These are phyloP conservation scores for Batrachochytrium dendrobatidis DNA, from an alignment of 371 early-diverging fungal species.

Conservation along the genomic window DNA sequence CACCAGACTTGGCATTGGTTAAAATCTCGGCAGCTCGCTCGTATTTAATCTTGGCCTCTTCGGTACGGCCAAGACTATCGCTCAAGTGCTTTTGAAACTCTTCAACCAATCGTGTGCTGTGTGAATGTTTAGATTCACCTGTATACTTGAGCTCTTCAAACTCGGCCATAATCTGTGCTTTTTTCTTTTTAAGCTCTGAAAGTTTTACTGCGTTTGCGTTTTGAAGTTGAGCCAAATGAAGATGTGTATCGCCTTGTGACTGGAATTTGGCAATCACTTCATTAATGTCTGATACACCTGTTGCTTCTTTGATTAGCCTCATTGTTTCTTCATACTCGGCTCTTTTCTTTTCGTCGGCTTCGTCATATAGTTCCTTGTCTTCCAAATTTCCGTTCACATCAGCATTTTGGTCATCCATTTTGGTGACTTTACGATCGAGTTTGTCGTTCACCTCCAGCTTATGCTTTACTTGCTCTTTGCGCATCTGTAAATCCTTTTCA, in stretches of 20 bases:
- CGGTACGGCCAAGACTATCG: neutral
- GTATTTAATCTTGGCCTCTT: slow-evolving; percentile 37
- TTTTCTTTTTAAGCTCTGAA: slow-evolving; percentile 35
- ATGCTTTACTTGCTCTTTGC: slow-evolving; percentile 47
- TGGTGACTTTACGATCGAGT: slow-evolving; percentile 37
- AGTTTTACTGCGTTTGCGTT: slow-evolving; percentile 31
- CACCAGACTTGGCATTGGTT: slow-evolving; percentile 37
- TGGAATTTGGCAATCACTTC: slow-evolving; percentile 50
- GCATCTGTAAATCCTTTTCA: slow-evolving; percentile 38
- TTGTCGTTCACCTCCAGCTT: slow-evolving; percentile 46
- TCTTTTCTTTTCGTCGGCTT: slow-evolving; percentile 37
- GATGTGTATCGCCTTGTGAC: slow-evolving; percentile 45
- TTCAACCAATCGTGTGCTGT: slow-evolving; percentile 28
- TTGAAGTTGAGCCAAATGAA: slow-evolving; percentile 36
- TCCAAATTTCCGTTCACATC: slow-evolving; percentile 24
- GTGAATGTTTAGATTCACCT: slow-evolving; percentile 33
- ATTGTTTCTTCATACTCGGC: slow-evolving; percentile 47
- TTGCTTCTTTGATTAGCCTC: slow-evolving; percentile 49
- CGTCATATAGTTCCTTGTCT: slow-evolving; percentile 36
- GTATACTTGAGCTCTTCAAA: slow-evolving; percentile 34
- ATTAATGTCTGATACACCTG: slow-evolving; percentile 43
- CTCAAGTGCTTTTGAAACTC: slow-evolving; percentile 41
- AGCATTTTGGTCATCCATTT: slow-evolving; percentile 33
- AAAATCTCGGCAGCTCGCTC: slow-evolving; percentile 38
- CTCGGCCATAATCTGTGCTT: slow-evolving; percentile 24